phyloP scores from a whole-genome alignment of 2,329 filamentous ascomycete species.

The Pseudogymnoascus sp. region DNA sequence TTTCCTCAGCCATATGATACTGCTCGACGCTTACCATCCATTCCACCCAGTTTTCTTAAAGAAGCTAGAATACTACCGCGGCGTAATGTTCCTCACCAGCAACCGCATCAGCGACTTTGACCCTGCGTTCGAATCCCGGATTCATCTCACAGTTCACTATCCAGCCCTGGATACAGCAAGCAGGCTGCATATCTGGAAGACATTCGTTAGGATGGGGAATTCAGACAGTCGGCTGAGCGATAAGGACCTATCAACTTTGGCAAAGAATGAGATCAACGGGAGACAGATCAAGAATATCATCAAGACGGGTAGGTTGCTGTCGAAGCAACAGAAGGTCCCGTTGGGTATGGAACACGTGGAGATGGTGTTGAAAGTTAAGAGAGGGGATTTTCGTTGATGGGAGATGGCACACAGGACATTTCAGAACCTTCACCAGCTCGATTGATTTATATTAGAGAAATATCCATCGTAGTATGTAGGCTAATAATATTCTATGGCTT shows the following conservation, averaged over 20 bases:
- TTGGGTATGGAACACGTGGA: constrained; percentile 22
- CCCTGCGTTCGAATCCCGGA: constrained; percentile 29
- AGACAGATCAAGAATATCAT: constrained; percentile 32
- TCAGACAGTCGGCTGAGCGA: constrained; percentile 13
- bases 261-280: constrained; percentile 26
- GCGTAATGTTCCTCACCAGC: constrained; percentile 34
- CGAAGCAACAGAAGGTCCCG: constrained; percentile 20
- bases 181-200: constrained; percentile 22
- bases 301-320: constrained; percentile 26
- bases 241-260: constrained; percentile 17
- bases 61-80: constrained; percentile 33
- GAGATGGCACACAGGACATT: not conserved
- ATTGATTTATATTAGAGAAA: not conserved
- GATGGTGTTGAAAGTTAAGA: constrained; percentile 24
- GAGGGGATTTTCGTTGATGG: not conserved
- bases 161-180: constrained; percentile 16
- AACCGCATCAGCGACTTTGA: constrained; percentile 30
- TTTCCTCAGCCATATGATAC: not conserved
- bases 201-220: constrained; percentile 16
- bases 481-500: not conserved
- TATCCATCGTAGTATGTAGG: not conserved
- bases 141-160: constrained; percentile 28
- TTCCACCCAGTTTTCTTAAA: constrained; percentile 27
- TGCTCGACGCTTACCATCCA: not conserved
- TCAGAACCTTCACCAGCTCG: not conserved